Conservation (phyloP, 768 basidiomycete genomes). For the Cantharellus cinnabarinus region DNA sequence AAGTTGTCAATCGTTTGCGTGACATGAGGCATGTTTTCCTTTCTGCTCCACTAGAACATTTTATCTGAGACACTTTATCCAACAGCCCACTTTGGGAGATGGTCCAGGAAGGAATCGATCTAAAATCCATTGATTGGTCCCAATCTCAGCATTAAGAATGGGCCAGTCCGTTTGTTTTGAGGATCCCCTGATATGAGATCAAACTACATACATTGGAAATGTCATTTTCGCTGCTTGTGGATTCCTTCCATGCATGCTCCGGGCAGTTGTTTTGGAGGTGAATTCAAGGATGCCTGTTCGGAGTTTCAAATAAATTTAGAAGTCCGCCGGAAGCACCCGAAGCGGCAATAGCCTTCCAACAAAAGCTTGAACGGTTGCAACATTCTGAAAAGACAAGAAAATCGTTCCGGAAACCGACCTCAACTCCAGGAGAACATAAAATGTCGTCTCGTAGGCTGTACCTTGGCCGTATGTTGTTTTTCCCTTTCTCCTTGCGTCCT, state of each 20-base stretch:
- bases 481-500: background rate
- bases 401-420: too few species aligned
- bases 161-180: background rate
- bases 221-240: too few species aligned
- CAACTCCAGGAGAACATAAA: background rate
- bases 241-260: too few species aligned
- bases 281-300: too few species aligned
- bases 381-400: too few species aligned
- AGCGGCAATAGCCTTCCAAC: too few species aligned
- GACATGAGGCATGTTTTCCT: conserved; percentile 57
- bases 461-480: conserved; percentile 40
- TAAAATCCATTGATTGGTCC: conserved; percentile 88
- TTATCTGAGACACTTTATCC: background rate
- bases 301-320: too few species aligned
- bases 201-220: too few species aligned
- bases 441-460: conserved; percentile 68
- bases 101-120: conserved; percentile 97
- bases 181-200: background rate
- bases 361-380: too few species aligned
- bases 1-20: conserved; percentile 67
- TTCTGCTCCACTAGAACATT: background rate
- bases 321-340: too few species aligned
- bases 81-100: conserved; percentile 92
- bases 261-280: too few species aligned
- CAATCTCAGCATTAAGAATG: conserved; percentile 23